Evolutionary conservation across 208 protist genomes (phyloP), one percentile per base, ranked within the genome.

Genomic region (Paratrypanosoma confusum): DNA sequence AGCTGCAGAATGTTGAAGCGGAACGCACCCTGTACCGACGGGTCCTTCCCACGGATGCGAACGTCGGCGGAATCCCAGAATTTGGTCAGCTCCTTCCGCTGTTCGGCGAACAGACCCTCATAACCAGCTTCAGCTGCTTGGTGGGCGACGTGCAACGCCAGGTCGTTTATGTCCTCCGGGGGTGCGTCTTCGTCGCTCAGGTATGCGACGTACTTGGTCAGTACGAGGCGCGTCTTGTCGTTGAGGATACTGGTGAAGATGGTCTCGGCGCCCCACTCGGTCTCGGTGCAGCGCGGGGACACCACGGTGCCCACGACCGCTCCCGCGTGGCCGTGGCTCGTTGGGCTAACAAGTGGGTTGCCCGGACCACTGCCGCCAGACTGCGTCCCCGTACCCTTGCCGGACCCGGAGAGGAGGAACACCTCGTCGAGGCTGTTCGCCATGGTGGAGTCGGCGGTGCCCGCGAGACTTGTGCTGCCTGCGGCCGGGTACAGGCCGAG

Each of bases 1-100:
- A 91, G 56, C 31, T 95, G 80, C 11, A 92, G 60, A 25, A 87
- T 74, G 53, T 92, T 92, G 56, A 83, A 95, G 21, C 79, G 76
- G 25, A 90, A 59, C 0, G 76, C 81, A 1, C 80, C 76, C 29
- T 91, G 80, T 14, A 95, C 49, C 21, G 48, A 39, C 16, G 44
- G 35, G 27, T 59, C 58, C 5, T 37, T 35, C 13, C 49, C 3
- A n/a, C 66, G 62, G 8, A 83, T 47, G n/a, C 57, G 50, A 23
- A 95, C 60, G 46, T 88, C 78, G 3, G 67, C 61, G 2, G 51
- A 41, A 14, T 81, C 66, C 79, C 81, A 95, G 51, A 89, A 87
- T 14, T 49, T 54, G 25, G 49, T 50, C 68, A 95, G 74, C 16
- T 52, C 48, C 31, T 60, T 41, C 29, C 39, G 32, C 35, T 91